Percentiles rank a stretch among this genome's conserved stretches.
These are phyloP conservation scores for Metarhizium guizhouense DNA, from an alignment of 2,329 filamentous ascomycete species.

Conservation along the genomic window DNA sequence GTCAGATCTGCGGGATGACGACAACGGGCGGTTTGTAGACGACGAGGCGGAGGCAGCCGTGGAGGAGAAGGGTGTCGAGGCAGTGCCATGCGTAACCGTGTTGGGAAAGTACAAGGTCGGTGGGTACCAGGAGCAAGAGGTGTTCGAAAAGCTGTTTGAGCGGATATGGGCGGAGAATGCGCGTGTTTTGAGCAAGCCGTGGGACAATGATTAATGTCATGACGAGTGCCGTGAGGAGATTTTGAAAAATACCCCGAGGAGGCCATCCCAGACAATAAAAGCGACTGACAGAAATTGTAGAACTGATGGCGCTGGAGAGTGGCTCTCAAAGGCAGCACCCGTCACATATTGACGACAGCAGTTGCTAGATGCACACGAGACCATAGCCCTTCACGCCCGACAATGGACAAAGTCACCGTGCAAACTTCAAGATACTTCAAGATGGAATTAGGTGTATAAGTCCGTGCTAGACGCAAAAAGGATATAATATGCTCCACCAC, in stretches of 20 bases:
- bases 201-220: not conserved
- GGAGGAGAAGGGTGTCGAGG: no score
- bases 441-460: not conserved
- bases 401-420: no score
- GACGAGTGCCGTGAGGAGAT: not conserved
- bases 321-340: not conserved
- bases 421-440: no score
- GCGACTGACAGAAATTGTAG: no score
- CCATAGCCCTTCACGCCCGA: no score
- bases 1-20: constrained; percentile 19
- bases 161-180: constrained; percentile 28
- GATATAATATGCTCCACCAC: not conserved
- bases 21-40: constrained; percentile 19
- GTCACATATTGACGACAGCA: not conserved
- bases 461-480: not conserved
- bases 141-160: constrained; percentile 58
- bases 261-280: no score
- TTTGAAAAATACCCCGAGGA: no score
- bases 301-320: not conserved
- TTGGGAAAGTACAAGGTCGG: constrained; percentile 60
- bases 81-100: constrained; percentile 64
- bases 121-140: constrained; percentile 27
- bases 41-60: constrained; percentile 13
- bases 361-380: not conserved
- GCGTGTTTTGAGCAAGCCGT: not conserved